Percentiles rank a stretch among this genome's conserved stretches.
Conservation (phyloP, 108 stramenopile species). For the Ochromonas danica region DNA sequence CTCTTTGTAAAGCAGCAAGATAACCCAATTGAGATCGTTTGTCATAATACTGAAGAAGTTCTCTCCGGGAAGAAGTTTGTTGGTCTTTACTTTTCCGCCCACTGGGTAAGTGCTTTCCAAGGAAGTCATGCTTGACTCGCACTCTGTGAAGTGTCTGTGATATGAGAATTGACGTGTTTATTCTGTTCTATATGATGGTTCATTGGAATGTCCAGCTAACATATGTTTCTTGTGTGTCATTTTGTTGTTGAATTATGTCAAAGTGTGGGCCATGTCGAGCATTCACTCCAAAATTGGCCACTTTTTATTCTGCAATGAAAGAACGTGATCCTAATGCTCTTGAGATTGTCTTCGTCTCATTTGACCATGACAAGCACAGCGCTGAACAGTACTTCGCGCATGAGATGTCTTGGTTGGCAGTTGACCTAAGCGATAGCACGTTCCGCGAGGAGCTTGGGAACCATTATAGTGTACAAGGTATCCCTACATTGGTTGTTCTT, state of each 20-base stretch:
- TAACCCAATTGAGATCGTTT: no score
- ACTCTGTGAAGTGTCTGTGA: no score
- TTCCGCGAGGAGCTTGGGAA: not conserved
- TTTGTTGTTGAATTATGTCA: no score
- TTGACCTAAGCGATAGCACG: not conserved
- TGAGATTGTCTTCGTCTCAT: not conserved
- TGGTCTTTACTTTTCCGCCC: not conserved
- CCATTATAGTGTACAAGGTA: not conserved
- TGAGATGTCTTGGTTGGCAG: not conserved
- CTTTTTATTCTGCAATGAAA: not conserved
- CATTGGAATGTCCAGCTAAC: no score
- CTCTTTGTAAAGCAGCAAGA: no score
- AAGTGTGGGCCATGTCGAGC: not conserved
- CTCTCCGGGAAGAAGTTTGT: not conserved
- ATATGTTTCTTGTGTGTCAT: no score
- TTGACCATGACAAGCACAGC: not conserved
- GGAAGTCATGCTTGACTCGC: no score
- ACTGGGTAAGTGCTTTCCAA: no score
- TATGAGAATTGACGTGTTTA: no score
- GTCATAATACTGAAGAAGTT: not conserved
- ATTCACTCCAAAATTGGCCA: not conserved
- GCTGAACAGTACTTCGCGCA: not conserved
- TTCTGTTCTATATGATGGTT: no score
- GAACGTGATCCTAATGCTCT: not conserved
- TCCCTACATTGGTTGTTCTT: not conserved